Evolutionary conservation across 2,329 filamentous ascomycete genomes (phyloP).

Genomic region (Cytospora piceicola): DNA sequence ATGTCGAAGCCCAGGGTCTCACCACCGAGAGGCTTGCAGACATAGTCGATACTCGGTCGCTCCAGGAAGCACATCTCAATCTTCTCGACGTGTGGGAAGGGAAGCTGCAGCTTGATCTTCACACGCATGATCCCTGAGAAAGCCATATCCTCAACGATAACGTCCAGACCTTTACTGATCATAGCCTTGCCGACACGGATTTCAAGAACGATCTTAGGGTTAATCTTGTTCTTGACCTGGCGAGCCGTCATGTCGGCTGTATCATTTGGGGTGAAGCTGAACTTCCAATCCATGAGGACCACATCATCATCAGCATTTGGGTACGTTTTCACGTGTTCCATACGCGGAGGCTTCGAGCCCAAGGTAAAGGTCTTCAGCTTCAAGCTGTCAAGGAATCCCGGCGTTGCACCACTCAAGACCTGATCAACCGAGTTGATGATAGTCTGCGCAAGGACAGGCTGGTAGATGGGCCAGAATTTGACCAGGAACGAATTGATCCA

Average conservation of each 20-base stretch:
- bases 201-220: slow-evolving; percentile 94
- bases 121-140: slow-evolving; percentile 95
- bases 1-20: slow-evolving; percentile 97
- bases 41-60: slow-evolving; percentile 88
- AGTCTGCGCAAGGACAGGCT: slow-evolving; percentile 87
- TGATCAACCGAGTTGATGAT: slow-evolving; percentile 95
- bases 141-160: slow-evolving; percentile 97
- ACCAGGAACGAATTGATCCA: slow-evolving; percentile 99
- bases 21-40: slow-evolving; percentile 95
- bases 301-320: slow-evolving; percentile 94
- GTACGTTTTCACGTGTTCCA: slow-evolving; percentile 98
- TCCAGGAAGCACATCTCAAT: slow-evolving; percentile 95
- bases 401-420: slow-evolving; percentile 89
- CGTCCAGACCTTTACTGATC: slow-evolving; percentile 94
- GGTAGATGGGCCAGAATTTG: slow-evolving; percentile 99
- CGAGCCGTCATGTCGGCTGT: slow-evolving; percentile 85
- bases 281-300: slow-evolving; percentile 99
- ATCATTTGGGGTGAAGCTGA: slow-evolving; percentile 98
- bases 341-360: slow-evolving; percentile 89
- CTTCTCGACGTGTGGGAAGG: slow-evolving; percentile 93
- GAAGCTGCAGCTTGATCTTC: slow-evolving; percentile 95
- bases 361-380: slow-evolving; percentile 92
- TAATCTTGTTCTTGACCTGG: slow-evolving; percentile 93
- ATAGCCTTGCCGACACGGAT: slow-evolving; percentile 94
- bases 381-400: slow-evolving; percentile 89